phyloP scores from a whole-genome alignment of 2,329 filamentous ascomycete species.

The Chaetomiaceae sp. region DNA sequence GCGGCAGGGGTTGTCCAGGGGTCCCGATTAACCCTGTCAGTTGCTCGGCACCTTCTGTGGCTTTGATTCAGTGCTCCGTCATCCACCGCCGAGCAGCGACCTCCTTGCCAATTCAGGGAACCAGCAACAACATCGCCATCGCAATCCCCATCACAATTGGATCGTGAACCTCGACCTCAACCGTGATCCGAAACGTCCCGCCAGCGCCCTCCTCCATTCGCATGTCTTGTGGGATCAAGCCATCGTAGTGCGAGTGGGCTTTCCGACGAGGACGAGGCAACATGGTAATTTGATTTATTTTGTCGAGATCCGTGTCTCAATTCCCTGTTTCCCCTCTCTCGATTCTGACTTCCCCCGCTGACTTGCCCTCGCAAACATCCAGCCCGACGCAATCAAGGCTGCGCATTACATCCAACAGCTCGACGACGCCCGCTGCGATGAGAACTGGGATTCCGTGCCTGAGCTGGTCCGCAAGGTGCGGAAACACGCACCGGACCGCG shows the following conservation, averaged over 20 bases:
- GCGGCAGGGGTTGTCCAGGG: neutral
- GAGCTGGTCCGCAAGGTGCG: constrained; percentile 89
- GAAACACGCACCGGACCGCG: constrained; percentile 83
- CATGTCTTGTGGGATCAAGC: constrained; percentile 24
- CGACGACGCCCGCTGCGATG: constrained; percentile 81
- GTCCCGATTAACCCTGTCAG: no score
- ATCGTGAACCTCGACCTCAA: no score
- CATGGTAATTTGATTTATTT: constrained; percentile 23
- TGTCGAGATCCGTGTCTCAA: no score
- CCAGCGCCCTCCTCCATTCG: neutral
- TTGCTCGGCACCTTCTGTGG: no score
- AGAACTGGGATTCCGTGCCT: constrained; percentile 78
- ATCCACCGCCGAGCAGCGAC: neutral
- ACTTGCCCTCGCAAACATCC: constrained; percentile 1
- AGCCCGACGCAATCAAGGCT: constrained; percentile 61
- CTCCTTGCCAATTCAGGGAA: no score
- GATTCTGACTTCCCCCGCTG: neutral
- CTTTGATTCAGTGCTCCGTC: neutral
- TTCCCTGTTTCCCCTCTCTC: neutral
- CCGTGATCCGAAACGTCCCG: neutral
- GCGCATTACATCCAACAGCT: constrained; percentile 75
- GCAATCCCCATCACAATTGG: no score
- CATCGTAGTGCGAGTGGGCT: constrained; percentile 27
- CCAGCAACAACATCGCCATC: no score
- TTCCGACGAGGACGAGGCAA: constrained; percentile 20